Percentiles rank a stretch among this genome's conserved stretches.
Evolutionary conservation across 768 basidiomycete species (phyloP).

Genomic region (Pulveroboletus sp.): DNA sequence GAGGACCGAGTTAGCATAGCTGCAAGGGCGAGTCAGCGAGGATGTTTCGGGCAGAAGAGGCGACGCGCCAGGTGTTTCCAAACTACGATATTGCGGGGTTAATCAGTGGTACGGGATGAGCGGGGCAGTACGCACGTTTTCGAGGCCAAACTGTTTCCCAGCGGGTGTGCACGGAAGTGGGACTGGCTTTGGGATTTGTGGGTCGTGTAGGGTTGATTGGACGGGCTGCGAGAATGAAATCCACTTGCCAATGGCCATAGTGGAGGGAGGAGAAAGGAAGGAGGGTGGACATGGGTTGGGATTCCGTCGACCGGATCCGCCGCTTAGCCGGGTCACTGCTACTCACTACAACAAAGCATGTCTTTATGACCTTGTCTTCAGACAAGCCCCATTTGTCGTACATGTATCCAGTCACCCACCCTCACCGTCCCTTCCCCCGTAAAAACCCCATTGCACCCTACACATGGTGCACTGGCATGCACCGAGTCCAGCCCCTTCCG

Average conservation of each 20-base stretch:
- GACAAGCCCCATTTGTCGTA: slow-evolving; percentile 41
- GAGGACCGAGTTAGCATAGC: slow-evolving; percentile 98
- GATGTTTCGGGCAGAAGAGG: slow-evolving; percentile 2
- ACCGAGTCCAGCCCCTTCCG: slow-evolving; percentile 56
- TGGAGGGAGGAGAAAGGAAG: slow-evolving; percentile 14
- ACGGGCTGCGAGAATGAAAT: slow-evolving; percentile 33
- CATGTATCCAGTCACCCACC: slow-evolving; percentile 61
- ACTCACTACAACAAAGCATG: too few species aligned
- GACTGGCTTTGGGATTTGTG: slow-evolving; percentile 28
- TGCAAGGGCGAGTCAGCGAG: slow-evolving; percentile 31
- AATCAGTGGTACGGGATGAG: slow-evolving; percentile 9
- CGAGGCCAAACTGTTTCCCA: slow-evolving; percentile 91
- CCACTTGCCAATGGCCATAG: slow-evolving; percentile 39
- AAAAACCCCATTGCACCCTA: slow-evolving; percentile 66
- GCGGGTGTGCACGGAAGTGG: slow-evolving; percentile 54
- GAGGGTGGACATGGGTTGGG: slow-evolving; percentile 13
- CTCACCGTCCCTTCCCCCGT: slow-evolving; percentile 46
- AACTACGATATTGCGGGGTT: slow-evolving; percentile 51
- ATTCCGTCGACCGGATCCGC: slow-evolving; percentile 19
- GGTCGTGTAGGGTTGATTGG: neutral
- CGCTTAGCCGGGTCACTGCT: slow-evolving; percentile 4
- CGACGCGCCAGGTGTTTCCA: slow-evolving; percentile 88
- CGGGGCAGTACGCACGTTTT: slow-evolving; percentile 71
- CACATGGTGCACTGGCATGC: slow-evolving; percentile 51
- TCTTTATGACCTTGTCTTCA: slow-evolving; percentile 6